Evolutionary conservation across 1,284 basidiomycete species (phyloP), one percentile per base, ranked within the genome.

Genomic region (Ceratobasidium sp.): DNA sequence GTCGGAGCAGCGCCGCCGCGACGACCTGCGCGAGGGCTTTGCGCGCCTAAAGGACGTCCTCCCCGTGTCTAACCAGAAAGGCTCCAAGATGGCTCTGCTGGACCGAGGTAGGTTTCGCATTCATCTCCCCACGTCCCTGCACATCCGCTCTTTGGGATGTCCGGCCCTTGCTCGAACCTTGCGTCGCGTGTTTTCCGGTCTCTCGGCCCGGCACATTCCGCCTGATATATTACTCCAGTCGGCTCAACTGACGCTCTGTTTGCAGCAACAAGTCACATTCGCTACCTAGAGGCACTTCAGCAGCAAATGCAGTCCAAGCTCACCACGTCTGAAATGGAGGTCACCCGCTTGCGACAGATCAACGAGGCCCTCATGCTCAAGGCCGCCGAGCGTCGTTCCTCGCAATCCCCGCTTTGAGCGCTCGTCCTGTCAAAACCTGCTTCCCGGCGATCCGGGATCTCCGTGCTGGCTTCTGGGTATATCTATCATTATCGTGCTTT

Each of bases 11-110:
- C 86, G 92, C 78, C 88, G 93, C 79, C 89, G 93, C 64, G 92
- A 95, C 79, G 93, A 95, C 83, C 90, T 95, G 79, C 86, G 93
- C 74, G 92, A 94, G 76, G 93, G 93, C 75, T 96, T 95, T 83
- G 88, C 89, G 79, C 87, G 90, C 74, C 89, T 96, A 82, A 93
- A 93, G 86, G 91, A 92, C 78, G 90, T 89, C 72, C 88, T 96
- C 76, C 94, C 94, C 31, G 85, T 89, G 74, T 92, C 91, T 62
- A 93, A 92, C 85, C 93, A 95, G 86, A 92, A 94, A 85, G 89
- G 90, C n/a, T 93, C 91, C 87, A 96, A 96, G 84, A 91, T 93
- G 74, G 91, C 89, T 76, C 85, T 95, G 75, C 88, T 96, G 79
- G 93, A 95, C 80, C 89, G 93, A 79, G 92, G 93, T 94, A 79